These are phyloP conservation scores for Leccinum boreale DNA, from an alignment of 768 basidiomycete species.

Conservation along the genomic window DNA sequence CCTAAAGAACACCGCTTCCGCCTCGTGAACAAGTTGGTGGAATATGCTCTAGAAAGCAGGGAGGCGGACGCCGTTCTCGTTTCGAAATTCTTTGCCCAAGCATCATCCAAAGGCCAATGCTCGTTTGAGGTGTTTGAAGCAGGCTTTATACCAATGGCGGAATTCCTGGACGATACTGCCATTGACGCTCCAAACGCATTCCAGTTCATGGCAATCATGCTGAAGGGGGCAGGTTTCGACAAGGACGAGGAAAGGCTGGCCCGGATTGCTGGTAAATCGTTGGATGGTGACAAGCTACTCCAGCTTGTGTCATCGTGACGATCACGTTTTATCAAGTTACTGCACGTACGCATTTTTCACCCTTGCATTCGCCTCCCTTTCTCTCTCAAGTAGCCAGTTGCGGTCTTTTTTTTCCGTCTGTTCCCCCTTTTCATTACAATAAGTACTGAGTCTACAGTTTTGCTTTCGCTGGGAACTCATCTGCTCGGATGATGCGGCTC, in stretches of 20 bases:
- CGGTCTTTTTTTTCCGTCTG: too few relatives aligned
- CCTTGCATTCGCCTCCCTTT: too few relatives aligned
- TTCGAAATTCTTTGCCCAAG: slow-evolving; percentile 66
- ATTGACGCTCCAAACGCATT: slow-evolving; percentile 90
- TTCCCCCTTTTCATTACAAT: too few relatives aligned
- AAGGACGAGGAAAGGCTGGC: slow-evolving; percentile 11
- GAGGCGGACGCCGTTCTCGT: slow-evolving; percentile 77
- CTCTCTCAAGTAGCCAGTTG: too few relatives aligned
- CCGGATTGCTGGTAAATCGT: slow-evolving; percentile 58
- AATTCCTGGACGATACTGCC: slow-evolving; percentile 82
- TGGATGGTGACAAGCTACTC: slow-evolving; percentile 58
- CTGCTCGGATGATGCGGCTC: too few relatives aligned
- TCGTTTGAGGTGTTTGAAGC: slow-evolving; percentile 64
- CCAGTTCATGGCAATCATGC: slow-evolving; percentile 67
- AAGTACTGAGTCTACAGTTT: too few relatives aligned
- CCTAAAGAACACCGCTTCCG: slow-evolving; percentile 58
- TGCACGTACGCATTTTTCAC: too few relatives aligned
- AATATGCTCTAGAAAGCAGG: slow-evolving; percentile 76
- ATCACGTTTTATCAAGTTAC: too few relatives aligned
- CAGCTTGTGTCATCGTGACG: slow-evolving; percentile 40
- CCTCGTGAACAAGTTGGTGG: slow-evolving; percentile 75
- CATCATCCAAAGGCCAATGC: slow-evolving; percentile 57
- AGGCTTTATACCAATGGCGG: slow-evolving; percentile 66
- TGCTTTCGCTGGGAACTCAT: too few relatives aligned
- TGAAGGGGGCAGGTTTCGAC: slow-evolving; percentile 63